These are phyloP conservation scores for Byssoonygena ceratinophila DNA, from an alignment of 2,329 filamentous ascomycete genomes.

Conservation along the genomic window DNA sequence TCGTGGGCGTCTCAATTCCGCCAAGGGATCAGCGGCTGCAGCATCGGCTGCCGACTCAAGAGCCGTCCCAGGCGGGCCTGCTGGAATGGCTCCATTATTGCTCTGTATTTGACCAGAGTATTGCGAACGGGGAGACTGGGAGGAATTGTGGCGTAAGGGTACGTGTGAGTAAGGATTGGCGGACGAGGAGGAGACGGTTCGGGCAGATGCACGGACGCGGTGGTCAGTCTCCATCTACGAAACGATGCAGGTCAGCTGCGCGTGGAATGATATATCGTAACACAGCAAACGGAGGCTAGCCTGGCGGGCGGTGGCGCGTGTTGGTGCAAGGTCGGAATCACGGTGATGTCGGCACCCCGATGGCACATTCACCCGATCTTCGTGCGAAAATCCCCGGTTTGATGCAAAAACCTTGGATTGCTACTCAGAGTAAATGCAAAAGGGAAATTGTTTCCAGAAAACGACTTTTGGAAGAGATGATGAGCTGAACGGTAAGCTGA, in stretches of 20 bases:
- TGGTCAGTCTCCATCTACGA: conserved; percentile 7
- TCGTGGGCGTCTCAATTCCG: conserved; percentile 55
- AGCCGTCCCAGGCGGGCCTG: background rate
- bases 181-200: background rate
- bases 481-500: no score
- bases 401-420: no score
- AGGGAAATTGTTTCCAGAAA: no score
- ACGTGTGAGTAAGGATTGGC: background rate
- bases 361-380: background rate
- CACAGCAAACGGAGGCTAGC: background rate
- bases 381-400: no score
- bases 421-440: no score
- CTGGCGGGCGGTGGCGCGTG: background rate
- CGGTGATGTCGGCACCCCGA: conserved; percentile 7
- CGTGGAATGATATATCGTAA: conserved; percentile 1
- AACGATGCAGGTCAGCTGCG: background rate
- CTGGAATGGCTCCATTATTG: background rate
- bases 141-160: background rate
- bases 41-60: background rate
- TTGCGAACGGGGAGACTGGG: background rate
- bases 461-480: no score
- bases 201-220: background rate
- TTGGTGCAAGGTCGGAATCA: background rate
- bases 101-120: background rate
- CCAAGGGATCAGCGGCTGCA: conserved; percentile 18